Conservation (phyloP, 106 monocot genomes). For the Acanthochlamys bracteata region DNA sequence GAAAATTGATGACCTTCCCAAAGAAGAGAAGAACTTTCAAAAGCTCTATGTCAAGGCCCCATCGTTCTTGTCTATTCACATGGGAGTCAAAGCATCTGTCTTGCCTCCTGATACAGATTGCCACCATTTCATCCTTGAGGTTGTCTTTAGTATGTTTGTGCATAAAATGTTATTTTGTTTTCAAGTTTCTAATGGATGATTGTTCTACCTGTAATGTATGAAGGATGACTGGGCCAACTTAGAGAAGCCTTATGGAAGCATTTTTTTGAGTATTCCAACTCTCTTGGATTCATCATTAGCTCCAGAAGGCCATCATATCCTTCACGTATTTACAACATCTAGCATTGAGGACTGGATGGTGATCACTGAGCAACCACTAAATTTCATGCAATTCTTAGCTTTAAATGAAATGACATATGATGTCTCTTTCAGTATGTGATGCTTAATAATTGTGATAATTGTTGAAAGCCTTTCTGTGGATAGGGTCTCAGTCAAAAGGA, state of each 20-base stretch:
- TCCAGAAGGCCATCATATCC: constrained; percentile 95
- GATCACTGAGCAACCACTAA: neutral
- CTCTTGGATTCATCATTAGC: constrained; percentile 92
- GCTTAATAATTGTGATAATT: no score
- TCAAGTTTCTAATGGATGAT: no score
- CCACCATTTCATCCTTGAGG: constrained; percentile 99
- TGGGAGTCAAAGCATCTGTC: constrained; percentile 75
- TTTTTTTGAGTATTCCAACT: constrained; percentile 97
- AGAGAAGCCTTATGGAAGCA: constrained; percentile 91
- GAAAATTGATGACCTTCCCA: constrained; percentile 65
- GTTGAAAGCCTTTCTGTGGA: no score
- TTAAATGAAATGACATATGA: no score
- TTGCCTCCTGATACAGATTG: constrained; percentile 89
- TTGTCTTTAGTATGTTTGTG: constrained; percentile 11
- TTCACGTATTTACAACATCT: constrained; percentile 95
- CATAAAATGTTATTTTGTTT: no score
- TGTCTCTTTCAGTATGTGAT: no score
- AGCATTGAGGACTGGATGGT: constrained; percentile 94
- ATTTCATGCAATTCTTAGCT: no score
- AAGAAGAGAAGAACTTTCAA: constrained; percentile 85
- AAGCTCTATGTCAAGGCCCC: constrained; percentile 87
- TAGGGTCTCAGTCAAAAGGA: constrained; percentile 68
- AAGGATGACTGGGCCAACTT: constrained; percentile 84
- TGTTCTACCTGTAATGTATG: constrained; percentile 1
- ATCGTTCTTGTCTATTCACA: constrained; percentile 97